Evolutionary conservation across 306 rosid species (phyloP).

Genomic region (Datisca glomerata): DNA sequence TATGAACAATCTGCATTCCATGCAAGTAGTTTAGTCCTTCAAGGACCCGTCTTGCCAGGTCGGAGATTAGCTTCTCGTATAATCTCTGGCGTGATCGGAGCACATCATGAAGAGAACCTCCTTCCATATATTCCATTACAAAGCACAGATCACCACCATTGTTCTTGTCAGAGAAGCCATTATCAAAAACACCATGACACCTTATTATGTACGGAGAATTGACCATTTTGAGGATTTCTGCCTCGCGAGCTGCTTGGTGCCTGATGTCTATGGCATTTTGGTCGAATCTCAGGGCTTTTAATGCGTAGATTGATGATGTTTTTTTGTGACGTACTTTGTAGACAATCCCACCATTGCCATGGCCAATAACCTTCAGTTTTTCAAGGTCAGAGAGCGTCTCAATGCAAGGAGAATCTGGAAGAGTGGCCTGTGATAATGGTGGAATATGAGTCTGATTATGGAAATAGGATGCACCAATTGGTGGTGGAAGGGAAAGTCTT

Average conservation of each 20-base stretch:
- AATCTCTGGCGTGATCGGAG: constrained; percentile 20
- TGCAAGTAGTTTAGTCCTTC: constrained; percentile 45
- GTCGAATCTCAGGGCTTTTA: constrained; percentile 37
- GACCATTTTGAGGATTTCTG: constrained; percentile 43
- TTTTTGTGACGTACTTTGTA: constrained; percentile 45
- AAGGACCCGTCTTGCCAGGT: constrained; percentile 27
- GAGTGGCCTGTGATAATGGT: constrained; percentile 7
- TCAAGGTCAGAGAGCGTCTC: constrained; percentile 35
- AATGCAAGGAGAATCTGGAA: constrained; percentile 16
- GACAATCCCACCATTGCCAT: constrained; percentile 46
- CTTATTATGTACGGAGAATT: constrained; percentile 36
- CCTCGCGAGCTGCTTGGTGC: constrained; percentile 30
- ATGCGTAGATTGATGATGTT: constrained; percentile 32
- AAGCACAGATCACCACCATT: constrained; percentile 23
- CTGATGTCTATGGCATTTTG: constrained; percentile 10
- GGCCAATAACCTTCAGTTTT: constrained; percentile 41
- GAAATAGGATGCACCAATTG: constrained; percentile 12
- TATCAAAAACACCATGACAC: constrained; percentile 41
- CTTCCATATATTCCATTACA: constrained; percentile 55
- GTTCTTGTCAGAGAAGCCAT: too few relatives aligned
- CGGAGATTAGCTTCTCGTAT: constrained; percentile 28
- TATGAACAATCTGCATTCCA: constrained; percentile 45
- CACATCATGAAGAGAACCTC: constrained; percentile 46
- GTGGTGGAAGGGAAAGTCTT: constrained; percentile 40
- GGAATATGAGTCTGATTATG: constrained; percentile 9